phyloP scores from a whole-genome alignment of 2,329 filamentous ascomycete species.

The Trichoderma pleuroti region DNA sequence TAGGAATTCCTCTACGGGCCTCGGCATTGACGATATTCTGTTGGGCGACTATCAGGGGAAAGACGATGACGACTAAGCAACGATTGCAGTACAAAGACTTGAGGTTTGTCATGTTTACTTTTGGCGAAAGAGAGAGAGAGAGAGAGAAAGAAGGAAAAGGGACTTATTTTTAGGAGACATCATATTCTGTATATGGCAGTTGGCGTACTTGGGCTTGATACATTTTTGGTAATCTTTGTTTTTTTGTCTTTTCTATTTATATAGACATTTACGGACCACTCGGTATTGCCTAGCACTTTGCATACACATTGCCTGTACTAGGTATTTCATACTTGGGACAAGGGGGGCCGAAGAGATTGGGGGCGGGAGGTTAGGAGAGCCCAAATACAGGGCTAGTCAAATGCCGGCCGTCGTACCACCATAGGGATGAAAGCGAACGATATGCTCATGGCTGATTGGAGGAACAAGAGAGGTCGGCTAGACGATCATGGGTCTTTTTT shows the following conservation, averaged over 20 bases:
- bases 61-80: constrained; percentile 37
- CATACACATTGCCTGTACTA: not conserved
- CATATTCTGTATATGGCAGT: not conserved
- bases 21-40: constrained; percentile 67
- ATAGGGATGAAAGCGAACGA: not conserved
- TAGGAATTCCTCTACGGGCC: constrained; percentile 49
- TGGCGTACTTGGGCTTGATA: constrained; percentile 9
- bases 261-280: not conserved
- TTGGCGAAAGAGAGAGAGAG: not conserved
- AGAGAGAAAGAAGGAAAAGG: not conserved
- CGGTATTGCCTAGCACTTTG: not conserved
- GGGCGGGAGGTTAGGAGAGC: not conserved
- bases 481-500: not conserved
- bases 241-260: constrained; percentile 11
- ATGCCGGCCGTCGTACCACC: constrained; percentile 1
- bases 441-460: not conserved
- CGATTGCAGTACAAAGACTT: not conserved
- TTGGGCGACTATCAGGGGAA: constrained; percentile 69
- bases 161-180: not conserved
- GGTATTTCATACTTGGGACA: not conserved
- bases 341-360: constrained; percentile 1
- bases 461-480: not conserved
- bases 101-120: not conserved
- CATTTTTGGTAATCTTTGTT: not conserved
- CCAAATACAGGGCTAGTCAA: not conserved